Percentiles rank a stretch among this genome's conserved stretches.
phyloP scores from a whole-genome alignment of 2,329 filamentous ascomycete genomes.

The Beauveria asiatica region DNA sequence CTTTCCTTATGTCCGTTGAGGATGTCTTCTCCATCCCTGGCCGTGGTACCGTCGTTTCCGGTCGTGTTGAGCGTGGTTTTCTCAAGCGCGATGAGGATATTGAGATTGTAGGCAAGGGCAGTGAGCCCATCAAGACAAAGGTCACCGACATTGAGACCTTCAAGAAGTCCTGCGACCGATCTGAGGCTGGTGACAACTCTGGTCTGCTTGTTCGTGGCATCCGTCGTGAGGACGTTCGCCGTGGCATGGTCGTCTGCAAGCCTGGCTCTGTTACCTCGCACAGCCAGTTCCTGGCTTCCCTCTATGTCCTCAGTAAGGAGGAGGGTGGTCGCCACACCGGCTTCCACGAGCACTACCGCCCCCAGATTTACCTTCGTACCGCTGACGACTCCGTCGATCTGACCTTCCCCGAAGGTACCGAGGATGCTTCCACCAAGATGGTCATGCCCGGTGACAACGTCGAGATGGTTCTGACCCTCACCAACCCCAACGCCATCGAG shows the following conservation, averaged over 20 bases:
- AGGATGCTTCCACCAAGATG: constrained; percentile 65
- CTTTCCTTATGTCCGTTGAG: constrained; percentile 98
- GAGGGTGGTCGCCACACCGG: constrained; percentile 96
- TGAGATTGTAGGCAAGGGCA: constrained; percentile 84
- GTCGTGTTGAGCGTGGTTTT: constrained; percentile 90
- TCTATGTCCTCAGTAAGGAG: constrained; percentile 96
- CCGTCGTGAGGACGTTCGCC: constrained; percentile 86
- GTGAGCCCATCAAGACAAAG: constrained; percentile 87
- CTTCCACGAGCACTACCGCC: constrained; percentile 93
- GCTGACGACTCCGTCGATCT: constrained; percentile 73
- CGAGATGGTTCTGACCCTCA: constrained; percentile 86
- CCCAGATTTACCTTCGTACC: constrained; percentile 92
- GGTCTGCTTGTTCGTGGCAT: constrained; percentile 92
- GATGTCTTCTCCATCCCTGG: constrained; percentile 85
- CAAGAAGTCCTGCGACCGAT: constrained; percentile 98
- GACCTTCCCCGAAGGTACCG: constrained; percentile 76
- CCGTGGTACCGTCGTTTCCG: constrained; percentile 92
- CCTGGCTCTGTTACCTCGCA: constrained; percentile 80
- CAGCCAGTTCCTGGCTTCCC: constrained; percentile 85
- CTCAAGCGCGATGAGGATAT: constrained; percentile 93
- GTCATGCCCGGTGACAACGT: constrained; percentile 99
- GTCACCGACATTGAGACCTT: constrained; percentile 99
- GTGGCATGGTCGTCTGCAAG: constrained; percentile 88
- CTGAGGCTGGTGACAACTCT: constrained; percentile 94
- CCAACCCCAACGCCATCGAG: constrained; percentile 81